These are phyloP conservation scores for Coleophoma eucalyptorum DNA, from an alignment of 2,329 filamentous ascomycete species.

Conservation along the genomic window DNA sequence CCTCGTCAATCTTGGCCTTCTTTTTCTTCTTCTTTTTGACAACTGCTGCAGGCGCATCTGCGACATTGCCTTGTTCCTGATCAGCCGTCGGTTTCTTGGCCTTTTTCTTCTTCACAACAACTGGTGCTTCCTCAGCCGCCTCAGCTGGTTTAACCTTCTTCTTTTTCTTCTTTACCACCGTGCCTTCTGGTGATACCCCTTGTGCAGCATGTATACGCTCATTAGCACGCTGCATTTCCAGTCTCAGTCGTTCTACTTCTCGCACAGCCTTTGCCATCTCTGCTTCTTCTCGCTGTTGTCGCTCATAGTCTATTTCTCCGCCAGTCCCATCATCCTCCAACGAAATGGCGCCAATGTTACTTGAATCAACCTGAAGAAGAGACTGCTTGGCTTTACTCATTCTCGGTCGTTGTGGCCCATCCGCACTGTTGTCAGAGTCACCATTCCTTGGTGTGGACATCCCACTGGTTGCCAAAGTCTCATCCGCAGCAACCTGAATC, in stretches of 20 bases:
- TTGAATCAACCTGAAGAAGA: slow-evolving; percentile 83
- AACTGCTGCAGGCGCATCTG: slow-evolving; percentile 12
- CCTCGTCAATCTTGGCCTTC: slow-evolving; percentile 30
- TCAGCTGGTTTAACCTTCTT: slow-evolving; percentile 37
- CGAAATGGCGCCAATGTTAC: slow-evolving; percentile 69
- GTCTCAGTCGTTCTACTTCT: slow-evolving; percentile 78
- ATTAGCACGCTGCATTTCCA: slow-evolving; percentile 85
- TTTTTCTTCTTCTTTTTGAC: slow-evolving; percentile 43
- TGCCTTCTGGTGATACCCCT: slow-evolving; percentile 62
- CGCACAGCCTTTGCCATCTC: slow-evolving; percentile 88
- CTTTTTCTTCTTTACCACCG: slow-evolving; percentile 60
- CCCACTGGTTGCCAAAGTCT: slow-evolving; percentile 59
- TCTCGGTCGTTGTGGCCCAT: slow-evolving; percentile 44
- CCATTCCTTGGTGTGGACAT: slow-evolving; percentile 44
- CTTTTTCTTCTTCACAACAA: slow-evolving; percentile 49
- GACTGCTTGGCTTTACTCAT: slow-evolving; percentile 51
- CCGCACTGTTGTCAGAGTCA: slow-evolving; percentile 50
- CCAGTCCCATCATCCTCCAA: slow-evolving; percentile 50
- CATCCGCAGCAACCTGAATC: slow-evolving; percentile 69
- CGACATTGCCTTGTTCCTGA: slow-evolving; percentile 16
- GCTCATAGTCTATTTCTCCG: slow-evolving; percentile 53
- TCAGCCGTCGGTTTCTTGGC: slow-evolving; percentile 28
- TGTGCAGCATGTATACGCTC: slow-evolving; percentile 70
- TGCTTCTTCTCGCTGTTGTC: slow-evolving; percentile 70
- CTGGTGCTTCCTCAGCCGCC: slow-evolving; percentile 14